Evolutionary conservation across 1,284 basidiomycete species (phyloP).

Genomic region (Psilocybe mexicana): DNA sequence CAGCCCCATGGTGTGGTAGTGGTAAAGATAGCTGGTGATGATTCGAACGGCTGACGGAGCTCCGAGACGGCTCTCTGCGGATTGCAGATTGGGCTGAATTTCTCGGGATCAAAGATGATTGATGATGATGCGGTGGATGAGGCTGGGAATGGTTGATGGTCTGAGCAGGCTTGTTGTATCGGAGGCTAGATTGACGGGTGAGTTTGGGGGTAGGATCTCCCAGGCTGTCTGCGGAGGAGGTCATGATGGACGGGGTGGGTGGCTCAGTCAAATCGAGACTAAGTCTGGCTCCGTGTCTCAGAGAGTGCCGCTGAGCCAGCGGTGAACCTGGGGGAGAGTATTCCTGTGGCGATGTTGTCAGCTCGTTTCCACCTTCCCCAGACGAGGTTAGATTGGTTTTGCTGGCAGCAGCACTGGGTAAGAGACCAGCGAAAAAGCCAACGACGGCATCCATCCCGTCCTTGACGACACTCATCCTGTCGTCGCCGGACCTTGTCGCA

Average conservation of each 20-base stretch:
- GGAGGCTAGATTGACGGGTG: conserved; percentile 8
- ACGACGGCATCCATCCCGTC: conserved; percentile 58
- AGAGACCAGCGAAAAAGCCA: conserved; percentile 58
- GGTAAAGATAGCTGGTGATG: neutral
- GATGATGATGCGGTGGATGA: conserved; percentile 11
- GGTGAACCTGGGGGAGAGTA: conserved; percentile 22
- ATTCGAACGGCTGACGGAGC: conserved; percentile 19
- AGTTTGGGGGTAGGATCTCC: conserved; percentile 21
- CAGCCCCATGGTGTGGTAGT: neutral
- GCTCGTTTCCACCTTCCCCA: neutral
- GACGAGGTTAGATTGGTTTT: conserved; percentile 10
- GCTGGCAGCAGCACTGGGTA: conserved; percentile 35
- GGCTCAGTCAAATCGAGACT: conserved; percentile 20
- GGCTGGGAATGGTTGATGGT: conserved; percentile 13
- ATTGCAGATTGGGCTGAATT: conserved; percentile 12
- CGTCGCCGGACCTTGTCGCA: conserved; percentile 12
- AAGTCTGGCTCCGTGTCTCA: conserved; percentile 9
- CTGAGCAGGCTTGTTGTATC: conserved; percentile 13
- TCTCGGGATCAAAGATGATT: conserved; percentile 13
- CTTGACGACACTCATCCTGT: conserved; percentile 30
- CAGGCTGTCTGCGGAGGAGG: conserved; percentile 27
- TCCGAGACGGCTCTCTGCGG: conserved; percentile 23
- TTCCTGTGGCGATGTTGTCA: conserved; percentile 14
- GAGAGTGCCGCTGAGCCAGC: conserved; percentile 5
- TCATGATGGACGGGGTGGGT: conserved; percentile 22